These are phyloP conservation scores for Psilocybe azurescens DNA, from an alignment of 768 basidiomycete genomes.

Conservation along the genomic window DNA sequence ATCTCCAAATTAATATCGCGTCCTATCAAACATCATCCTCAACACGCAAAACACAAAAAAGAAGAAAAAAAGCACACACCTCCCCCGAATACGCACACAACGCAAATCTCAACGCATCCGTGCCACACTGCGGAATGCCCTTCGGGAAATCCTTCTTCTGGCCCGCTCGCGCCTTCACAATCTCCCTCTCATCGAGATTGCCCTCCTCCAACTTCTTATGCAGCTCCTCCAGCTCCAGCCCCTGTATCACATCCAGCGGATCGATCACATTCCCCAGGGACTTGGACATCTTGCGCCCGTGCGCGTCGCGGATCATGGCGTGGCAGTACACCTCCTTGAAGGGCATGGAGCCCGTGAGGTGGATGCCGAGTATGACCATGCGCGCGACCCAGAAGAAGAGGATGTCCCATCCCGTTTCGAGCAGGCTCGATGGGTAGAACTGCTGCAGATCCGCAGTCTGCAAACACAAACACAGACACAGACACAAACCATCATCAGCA, in stretches of 20 bases:
- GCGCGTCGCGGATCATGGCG: slow-evolving; percentile 98
- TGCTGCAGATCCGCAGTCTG: slow-evolving; percentile 78
- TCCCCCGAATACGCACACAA: slow-evolving; percentile 94
- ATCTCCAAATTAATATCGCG: slow-evolving; percentile 98
- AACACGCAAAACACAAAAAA: neutral
- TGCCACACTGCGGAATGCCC: slow-evolving; percentile 98
- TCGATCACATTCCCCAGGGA: slow-evolving; percentile 98
- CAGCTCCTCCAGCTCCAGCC: slow-evolving; percentile 76
- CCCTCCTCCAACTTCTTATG: slow-evolving; percentile 89
- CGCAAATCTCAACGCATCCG: slow-evolving; percentile 94
- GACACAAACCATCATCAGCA: neutral
- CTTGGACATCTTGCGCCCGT: slow-evolving; percentile 99
- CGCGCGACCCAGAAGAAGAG: slow-evolving; percentile 99
- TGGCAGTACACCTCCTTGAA: slow-evolving; percentile 97
- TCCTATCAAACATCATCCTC: slow-evolving; percentile 50
- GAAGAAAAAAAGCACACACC: slow-evolving; percentile 45
- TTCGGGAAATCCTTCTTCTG: slow-evolving; percentile 99
- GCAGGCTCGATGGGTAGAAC: slow-evolving; percentile 89
- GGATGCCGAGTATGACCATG: slow-evolving; percentile 93
- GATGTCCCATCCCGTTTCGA: slow-evolving; percentile 99
- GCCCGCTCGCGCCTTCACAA: slow-evolving; percentile 86
- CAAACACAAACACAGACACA: neutral
- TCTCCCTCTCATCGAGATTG: slow-evolving; percentile 93
- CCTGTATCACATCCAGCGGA: slow-evolving; percentile 93
- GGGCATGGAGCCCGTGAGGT: slow-evolving; percentile 89